Conservation (phyloP, 1,284 basidiomycete genomes). For the Ganoderma leucocontextum region DNA sequence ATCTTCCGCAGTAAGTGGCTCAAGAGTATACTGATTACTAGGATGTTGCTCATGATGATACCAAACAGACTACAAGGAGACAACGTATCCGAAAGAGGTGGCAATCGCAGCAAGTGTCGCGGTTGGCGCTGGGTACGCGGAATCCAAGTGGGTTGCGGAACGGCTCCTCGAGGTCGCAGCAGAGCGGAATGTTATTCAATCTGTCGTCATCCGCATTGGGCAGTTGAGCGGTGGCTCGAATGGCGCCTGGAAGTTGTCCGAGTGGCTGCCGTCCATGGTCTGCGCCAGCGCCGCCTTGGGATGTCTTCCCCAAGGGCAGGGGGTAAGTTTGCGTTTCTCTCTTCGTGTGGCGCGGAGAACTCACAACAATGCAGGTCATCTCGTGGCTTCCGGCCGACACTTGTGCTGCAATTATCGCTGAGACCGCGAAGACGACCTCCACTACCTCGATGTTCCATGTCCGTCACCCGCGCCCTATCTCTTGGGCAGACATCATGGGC, state of each 20-base stretch:
- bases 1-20: not conserved
- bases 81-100: not conserved
- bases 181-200: not conserved
- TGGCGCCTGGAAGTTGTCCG: not conserved
- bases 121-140: not conserved
- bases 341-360: not conserved
- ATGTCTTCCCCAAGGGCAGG: not conserved
- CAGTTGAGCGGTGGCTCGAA: not conserved
- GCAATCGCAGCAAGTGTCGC: not conserved
- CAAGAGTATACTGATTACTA: not conserved
- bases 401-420: not conserved
- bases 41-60: not conserved
- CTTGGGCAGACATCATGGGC: slow-evolving; percentile 5
- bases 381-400: not conserved
- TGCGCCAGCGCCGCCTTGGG: not conserved
- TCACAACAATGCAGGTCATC: not conserved
- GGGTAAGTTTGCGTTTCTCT: not conserved
- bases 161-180: not conserved
- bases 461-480: slow-evolving; percentile 8
- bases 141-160: not conserved
- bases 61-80: not conserved
- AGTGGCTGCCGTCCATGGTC: not conserved
- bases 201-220: not conserved
- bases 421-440: not conserved
- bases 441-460: not conserved